Conservation (phyloP, 768 basidiomycete genomes). For the Multifurca ochricompacta region DNA sequence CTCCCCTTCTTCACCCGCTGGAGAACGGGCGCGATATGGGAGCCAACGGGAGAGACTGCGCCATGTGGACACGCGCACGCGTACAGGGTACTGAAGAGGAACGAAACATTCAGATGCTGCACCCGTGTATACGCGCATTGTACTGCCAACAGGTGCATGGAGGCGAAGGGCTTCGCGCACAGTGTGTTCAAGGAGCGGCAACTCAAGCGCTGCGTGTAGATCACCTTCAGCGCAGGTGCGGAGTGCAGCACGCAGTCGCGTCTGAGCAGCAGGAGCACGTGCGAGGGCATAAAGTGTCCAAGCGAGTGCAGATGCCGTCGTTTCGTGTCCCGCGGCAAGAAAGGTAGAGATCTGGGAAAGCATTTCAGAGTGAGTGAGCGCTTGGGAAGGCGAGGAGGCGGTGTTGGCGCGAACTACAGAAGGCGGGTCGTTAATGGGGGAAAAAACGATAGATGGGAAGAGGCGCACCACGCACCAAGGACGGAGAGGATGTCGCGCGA, state of each 20-base stretch:
- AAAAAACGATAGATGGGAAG: not conserved
- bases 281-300: constrained; percentile 58
- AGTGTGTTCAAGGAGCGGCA: constrained; percentile 54
- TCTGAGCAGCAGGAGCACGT: constrained; percentile 38
- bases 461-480: constrained; percentile 12
- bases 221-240: constrained; percentile 22
- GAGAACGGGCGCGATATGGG: not conserved
- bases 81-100: constrained; percentile 33
- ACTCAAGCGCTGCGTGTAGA: constrained; percentile 22
- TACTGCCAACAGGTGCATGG: constrained; percentile 49
- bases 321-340: constrained; percentile 59
- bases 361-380: constrained; percentile 50
- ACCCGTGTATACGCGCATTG: constrained; percentile 44
- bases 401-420: constrained; percentile 53
- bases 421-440: not conserved
- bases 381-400: constrained; percentile 35
- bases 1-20: not conserved
- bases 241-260: constrained; percentile 39
- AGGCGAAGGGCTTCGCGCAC: constrained; percentile 51
- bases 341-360: constrained; percentile 59
- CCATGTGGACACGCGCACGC: constrained; percentile 14
- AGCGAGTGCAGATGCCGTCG: constrained; percentile 46
- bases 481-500: constrained; percentile 20
- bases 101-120: constrained; percentile 40
- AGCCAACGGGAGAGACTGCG: not conserved